Evolutionary conservation across 2,329 filamentous ascomycete genomes (phyloP).

Genomic region (Fusarium pseudograminearum): DNA sequence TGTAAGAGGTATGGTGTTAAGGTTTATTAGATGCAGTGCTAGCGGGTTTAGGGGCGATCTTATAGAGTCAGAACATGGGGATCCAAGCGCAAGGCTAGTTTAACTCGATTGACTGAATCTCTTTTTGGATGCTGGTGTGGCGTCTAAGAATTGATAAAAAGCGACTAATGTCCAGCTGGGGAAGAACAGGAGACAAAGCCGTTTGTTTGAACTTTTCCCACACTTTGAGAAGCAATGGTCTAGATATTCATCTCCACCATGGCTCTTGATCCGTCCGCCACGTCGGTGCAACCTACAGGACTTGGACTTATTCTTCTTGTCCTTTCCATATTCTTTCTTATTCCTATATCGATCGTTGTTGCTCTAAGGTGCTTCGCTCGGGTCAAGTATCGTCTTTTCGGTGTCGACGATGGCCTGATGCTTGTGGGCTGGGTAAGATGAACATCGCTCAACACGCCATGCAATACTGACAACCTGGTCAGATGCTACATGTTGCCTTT

Average conservation of each 20-base stretch:
- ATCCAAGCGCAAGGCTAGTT: background rate
- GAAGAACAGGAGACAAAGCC: background rate
- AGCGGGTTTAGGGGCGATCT: background rate
- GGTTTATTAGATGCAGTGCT: background rate
- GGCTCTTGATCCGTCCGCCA: slow-evolving; percentile 14
- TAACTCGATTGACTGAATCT: background rate
- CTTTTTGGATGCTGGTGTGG: background rate
- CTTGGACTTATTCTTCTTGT: slow-evolving; percentile 13
- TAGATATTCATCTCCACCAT: slow-evolving; percentile 2
- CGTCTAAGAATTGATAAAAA: background rate
- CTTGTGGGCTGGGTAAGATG: slow-evolving; percentile 30
- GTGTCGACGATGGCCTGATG: slow-evolving; percentile 33
- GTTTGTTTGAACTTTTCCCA: too few relatives aligned
- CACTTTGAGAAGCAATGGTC: background rate
- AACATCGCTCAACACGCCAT: too few relatives aligned
- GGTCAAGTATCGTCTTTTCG: slow-evolving; percentile 14
- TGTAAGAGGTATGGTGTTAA: background rate
- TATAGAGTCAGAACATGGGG: background rate
- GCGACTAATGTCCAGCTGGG: background rate
- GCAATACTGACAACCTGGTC: background rate
- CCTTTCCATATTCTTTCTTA: slow-evolving; percentile 16
- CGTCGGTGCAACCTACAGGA: slow-evolving; percentile 13
- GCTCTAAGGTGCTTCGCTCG: slow-evolving; percentile 15
- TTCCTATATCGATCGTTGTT: slow-evolving; percentile 3
- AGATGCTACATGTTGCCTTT: slow-evolving; percentile 28